These are phyloP conservation scores for Suillus cothurnatus DNA, from an alignment of 768 basidiomycete genomes.

Conservation along the genomic window DNA sequence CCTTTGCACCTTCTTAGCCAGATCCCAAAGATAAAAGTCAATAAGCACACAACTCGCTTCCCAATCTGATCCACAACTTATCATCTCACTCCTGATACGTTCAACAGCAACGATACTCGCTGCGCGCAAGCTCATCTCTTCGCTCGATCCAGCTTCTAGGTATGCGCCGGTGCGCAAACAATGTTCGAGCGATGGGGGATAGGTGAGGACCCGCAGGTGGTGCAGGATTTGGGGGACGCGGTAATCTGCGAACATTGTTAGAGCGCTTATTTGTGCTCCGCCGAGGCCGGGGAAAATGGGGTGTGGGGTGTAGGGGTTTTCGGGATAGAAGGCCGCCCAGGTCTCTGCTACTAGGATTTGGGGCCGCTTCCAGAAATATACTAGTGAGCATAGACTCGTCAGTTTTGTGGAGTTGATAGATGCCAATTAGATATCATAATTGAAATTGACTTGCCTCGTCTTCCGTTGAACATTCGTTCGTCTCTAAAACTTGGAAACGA, in stretches of 20 bases:
- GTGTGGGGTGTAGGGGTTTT: conserved; percentile 47
- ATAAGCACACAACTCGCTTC: conserved; percentile 75
- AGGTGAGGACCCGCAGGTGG: conserved; percentile 74
- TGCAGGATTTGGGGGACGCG: conserved; percentile 90
- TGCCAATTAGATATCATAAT: background rate
- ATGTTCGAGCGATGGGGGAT: conserved; percentile 61
- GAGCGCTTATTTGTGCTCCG: conserved; percentile 63
- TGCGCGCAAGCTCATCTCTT: conserved; percentile 80
- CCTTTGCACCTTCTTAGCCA: conserved; percentile 73
- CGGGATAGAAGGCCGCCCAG: conserved; percentile 90
- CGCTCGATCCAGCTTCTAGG: conserved; percentile 57
- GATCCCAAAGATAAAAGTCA: conserved; percentile 91
- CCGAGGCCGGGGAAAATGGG: conserved; percentile 67
- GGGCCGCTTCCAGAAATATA: conserved; percentile 87
- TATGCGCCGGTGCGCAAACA: conserved; percentile 46
- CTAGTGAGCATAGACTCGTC: conserved; percentile 36
- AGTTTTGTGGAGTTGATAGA: background rate
- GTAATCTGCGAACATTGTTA: conserved; percentile 96
- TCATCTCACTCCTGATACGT: conserved; percentile 57
- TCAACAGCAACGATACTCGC: conserved; percentile 84
- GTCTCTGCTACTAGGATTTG: conserved; percentile 91
- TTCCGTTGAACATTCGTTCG: conserved; percentile 57
- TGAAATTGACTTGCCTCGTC: conserved; percentile 32
- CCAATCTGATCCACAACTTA: conserved; percentile 32
- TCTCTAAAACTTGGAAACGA: conserved; percentile 80